Evolutionary conservation across 768 basidiomycete genomes (phyloP).

Genomic region (Dioszegia aurantiaca): DNA sequence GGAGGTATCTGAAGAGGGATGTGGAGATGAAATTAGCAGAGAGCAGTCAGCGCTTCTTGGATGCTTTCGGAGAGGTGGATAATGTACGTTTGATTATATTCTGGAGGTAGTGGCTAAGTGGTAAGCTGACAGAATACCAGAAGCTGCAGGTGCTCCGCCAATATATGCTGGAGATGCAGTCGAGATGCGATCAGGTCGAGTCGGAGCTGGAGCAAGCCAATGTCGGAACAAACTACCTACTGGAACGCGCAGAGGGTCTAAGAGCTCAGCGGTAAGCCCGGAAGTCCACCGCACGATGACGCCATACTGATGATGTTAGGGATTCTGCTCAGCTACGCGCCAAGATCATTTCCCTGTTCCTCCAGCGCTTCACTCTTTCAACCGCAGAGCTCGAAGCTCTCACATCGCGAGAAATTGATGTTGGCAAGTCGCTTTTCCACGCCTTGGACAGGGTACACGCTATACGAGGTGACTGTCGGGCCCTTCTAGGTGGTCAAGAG

Average conservation of each 20-base stretch:
- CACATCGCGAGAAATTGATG: slow-evolving; percentile 71
- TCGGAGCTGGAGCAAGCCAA: slow-evolving; percentile 70
- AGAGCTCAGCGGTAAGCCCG: slow-evolving; percentile 48
- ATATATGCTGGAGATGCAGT: slow-evolving; percentile 75
- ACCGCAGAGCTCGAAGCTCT: slow-evolving; percentile 71
- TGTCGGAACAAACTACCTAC: slow-evolving; percentile 69
- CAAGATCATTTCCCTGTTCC: slow-evolving; percentile 73
- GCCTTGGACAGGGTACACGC: slow-evolving; percentile 82
- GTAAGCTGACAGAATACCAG: no score
- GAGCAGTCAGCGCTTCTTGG: slow-evolving; percentile 76
- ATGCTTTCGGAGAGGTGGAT: slow-evolving; percentile 83
- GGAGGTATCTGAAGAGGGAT: slow-evolving; percentile 77
- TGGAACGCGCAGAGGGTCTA: slow-evolving; percentile 67
- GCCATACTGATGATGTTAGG: slow-evolving; percentile 16
- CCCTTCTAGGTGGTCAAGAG: slow-evolving; percentile 70
- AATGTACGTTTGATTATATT: slow-evolving; percentile 61
- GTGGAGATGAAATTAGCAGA: slow-evolving; percentile 77
- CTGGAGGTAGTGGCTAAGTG: no score
- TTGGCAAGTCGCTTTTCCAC: slow-evolving; percentile 71
- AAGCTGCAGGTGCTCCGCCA: slow-evolving; percentile 76
- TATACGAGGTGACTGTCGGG: slow-evolving; percentile 78
- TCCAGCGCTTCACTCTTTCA: slow-evolving; percentile 77
- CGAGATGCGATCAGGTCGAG: slow-evolving; percentile 78
- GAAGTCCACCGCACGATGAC: neutral
- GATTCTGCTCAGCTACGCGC: slow-evolving; percentile 58